Evolutionary conservation across 495 filamentous ascomycete species (phyloP), one percentile per base, ranked within the genome.

Genomic region (Echria macrotheca): DNA sequence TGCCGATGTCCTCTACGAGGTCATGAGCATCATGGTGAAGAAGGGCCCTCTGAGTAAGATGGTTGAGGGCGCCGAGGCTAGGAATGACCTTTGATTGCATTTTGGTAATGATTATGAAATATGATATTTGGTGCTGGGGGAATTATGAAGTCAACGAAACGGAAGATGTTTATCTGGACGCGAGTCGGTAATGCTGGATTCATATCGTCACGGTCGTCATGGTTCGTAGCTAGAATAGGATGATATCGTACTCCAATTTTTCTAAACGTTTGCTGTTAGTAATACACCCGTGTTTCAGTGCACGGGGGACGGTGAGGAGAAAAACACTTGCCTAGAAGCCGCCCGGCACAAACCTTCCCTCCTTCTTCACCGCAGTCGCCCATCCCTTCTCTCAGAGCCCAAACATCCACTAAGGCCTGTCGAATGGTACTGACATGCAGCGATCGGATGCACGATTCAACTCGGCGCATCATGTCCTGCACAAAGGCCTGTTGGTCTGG

Each of bases 1-100:
- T 2, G 86, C 88, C 4, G 86, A 93, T 67, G 78, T 83, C 9
- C 79, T 83, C 10, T 95, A 85, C 67, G 89, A 95, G 70, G 84
- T 94, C 54, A 82, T 95, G 74, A 91, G 83, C 19, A 82, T 87
- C 56, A 85, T 90, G 79, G 84, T 90, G 3, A 89, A 87, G 74
- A 69, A 68, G 37, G 70, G 70, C 3, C 52, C 52, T 12, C 21
- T 55, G 31, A 55, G 52, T 47, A 41, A 55, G 41, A 55, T 21
- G 38, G 23, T 55, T 33, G 41, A 50, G 0, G 21, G 33, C 33
- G 25, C 31, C 14, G 23, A 36, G 23, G 33, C 21, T 9, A n/a
- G 24, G 5, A 25, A 41, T 12, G 50, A 49, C 44, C 47, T 49
- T 33, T 49, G 35, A 29, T 5, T 12, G 6, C 21, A 25, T 15